These are phyloP conservation scores for Cladosporium sp. DNA, from an alignment of 2,329 filamentous ascomycete genomes.

Conservation along the genomic window DNA sequence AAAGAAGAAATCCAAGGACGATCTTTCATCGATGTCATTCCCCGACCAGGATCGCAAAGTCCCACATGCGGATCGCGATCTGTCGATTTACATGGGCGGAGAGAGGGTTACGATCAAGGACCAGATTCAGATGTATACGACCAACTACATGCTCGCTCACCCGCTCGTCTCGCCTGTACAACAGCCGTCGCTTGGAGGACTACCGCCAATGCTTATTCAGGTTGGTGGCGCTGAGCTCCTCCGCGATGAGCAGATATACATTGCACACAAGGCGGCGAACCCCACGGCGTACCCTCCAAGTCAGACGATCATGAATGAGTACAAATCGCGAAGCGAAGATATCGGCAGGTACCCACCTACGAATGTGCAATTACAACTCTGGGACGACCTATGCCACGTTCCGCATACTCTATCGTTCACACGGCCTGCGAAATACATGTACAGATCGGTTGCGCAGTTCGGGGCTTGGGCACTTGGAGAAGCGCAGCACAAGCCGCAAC, in stretches of 20 bases:
- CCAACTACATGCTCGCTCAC: constrained; percentile 81
- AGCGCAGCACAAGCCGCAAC: constrained; percentile 76
- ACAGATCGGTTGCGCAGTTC: constrained; percentile 86
- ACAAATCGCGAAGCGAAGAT: constrained; percentile 54
- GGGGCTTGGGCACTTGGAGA: constrained; percentile 85
- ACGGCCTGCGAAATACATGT: constrained; percentile 95
- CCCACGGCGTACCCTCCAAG: constrained; percentile 73
- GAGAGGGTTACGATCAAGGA: constrained; percentile 74
- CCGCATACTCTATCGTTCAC: constrained; percentile 93
- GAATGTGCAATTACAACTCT: constrained; percentile 89
- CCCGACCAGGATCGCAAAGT: constrained; percentile 15
- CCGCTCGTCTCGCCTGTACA: constrained; percentile 87
- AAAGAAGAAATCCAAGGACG: constrained; percentile 22
- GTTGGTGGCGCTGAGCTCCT: constrained; percentile 86
- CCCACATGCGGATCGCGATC: constrained; percentile 35
- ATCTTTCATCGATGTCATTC: constrained; percentile 17
- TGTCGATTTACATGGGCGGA: constrained; percentile 71
- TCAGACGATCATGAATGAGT: constrained; percentile 62
- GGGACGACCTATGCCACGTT: constrained; percentile 94
- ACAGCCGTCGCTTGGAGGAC: constrained; percentile 83
- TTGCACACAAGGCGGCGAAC: constrained; percentile 91
- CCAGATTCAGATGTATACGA: constrained; percentile 85
- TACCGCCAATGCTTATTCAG: constrained; percentile 84
- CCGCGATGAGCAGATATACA: constrained; percentile 89
- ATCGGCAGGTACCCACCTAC: constrained; percentile 75